Conservation (phyloP, 106 monocot species). For the Agapanthus africanus region DNA sequence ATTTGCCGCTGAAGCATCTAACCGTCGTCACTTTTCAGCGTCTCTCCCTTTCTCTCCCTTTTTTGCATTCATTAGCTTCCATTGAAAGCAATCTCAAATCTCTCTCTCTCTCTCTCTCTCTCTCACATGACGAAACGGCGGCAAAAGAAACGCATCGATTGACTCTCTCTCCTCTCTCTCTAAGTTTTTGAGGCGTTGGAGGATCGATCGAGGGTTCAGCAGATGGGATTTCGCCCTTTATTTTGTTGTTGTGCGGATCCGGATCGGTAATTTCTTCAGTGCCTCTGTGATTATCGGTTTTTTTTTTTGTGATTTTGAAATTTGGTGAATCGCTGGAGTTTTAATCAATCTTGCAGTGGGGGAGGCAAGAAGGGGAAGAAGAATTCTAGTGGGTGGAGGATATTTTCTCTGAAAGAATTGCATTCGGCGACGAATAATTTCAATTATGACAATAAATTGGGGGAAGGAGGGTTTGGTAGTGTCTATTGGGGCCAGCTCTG, state of each 20-base stretch:
- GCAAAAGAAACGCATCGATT: too few species aligned
- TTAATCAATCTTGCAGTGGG: not conserved
- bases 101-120: too few species aligned
- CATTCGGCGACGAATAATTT: slow-evolving; percentile 59
- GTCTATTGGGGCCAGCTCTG: slow-evolving; percentile 73
- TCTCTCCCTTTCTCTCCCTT: too few species aligned
- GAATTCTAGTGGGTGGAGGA: slow-evolving; percentile 27
- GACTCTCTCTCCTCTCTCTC: too few species aligned
- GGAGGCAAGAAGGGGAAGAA: slow-evolving; percentile 8
- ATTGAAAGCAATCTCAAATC: too few species aligned
- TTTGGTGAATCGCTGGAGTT: not conserved
- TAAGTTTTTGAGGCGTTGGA: too few species aligned
- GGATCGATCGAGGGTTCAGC: too few species aligned
- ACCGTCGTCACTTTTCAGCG: too few species aligned
- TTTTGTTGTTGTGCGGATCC: not conserved
- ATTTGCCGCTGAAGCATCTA: too few species aligned
- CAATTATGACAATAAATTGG: slow-evolving; percentile 69
- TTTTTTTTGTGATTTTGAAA: slow-evolving; percentile 3
- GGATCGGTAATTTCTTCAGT: not conserved
- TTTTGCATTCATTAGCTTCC: too few species aligned
- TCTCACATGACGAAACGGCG: too few species aligned
- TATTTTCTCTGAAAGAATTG: slow-evolving; percentile 62
- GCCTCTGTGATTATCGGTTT: too few species aligned
- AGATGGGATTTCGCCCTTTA: not conserved
- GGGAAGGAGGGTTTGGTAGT: slow-evolving; percentile 61